These are phyloP conservation scores for Dicorynia guianensis DNA, from an alignment of 306 rosid species.

Conservation along the genomic window DNA sequence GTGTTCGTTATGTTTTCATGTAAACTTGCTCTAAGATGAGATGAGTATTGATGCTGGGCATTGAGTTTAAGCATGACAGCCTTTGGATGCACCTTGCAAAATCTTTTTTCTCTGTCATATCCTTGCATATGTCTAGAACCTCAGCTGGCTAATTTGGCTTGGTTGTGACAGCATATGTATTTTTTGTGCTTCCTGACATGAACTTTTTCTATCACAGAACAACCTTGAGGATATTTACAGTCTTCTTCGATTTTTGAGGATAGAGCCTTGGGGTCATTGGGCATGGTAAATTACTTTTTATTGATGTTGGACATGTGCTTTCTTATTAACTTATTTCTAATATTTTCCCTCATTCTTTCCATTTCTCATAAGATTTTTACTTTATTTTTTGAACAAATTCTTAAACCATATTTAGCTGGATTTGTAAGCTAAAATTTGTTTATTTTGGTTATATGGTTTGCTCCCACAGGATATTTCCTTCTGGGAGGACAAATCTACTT, in stretches of 20 bases:
- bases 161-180: constrained; percentile 31
- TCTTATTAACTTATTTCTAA: constrained; percentile 21
- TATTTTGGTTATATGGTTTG: background rate
- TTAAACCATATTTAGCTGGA: constrained; percentile 4
- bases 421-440: constrained; percentile 20
- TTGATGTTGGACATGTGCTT: constrained; percentile 16
- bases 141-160: constrained; percentile 28
- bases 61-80: constrained; percentile 12
- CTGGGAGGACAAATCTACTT: background rate
- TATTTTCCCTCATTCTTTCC: constrained; percentile 13
- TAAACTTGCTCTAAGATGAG: no score
- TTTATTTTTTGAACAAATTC: background rate
- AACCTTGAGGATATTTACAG: constrained; percentile 89
- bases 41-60: background rate
- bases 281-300: constrained; percentile 69
- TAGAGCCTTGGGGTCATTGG: constrained; percentile 99
- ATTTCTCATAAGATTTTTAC: constrained; percentile 7
- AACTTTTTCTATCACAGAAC: constrained; percentile 65
- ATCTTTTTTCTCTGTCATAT: constrained; percentile 22
- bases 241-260: constrained; percentile 90
- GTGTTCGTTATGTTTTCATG: no score
- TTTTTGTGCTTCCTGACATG: constrained; percentile 49
- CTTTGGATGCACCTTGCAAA: background rate
- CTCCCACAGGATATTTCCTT: no score
- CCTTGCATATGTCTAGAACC: constrained; percentile 17